These are phyloP conservation scores for Beverwykella pulmonaria DNA, from an alignment of 495 filamentous ascomycete genomes.

Conservation along the genomic window DNA sequence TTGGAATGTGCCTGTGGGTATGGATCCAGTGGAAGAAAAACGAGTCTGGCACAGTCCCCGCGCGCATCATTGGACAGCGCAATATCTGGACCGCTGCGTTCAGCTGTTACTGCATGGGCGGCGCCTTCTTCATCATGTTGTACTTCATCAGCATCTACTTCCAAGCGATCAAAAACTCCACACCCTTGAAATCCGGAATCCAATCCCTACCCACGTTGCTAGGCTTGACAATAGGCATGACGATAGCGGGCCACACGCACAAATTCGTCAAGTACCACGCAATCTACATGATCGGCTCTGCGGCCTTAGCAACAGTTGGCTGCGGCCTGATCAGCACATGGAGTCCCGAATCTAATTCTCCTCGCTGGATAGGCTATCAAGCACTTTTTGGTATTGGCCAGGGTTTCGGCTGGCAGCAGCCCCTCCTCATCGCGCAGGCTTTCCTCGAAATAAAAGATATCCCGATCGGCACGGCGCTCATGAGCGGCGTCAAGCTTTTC, in stretches of 20 bases:
- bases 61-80: constrained; percentile 28
- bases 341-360: constrained; percentile 25
- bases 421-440: constrained; percentile 34
- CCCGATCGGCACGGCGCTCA: constrained; percentile 34
- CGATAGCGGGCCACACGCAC: constrained; percentile 64
- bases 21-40: constrained; percentile 24
- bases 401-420: constrained; percentile 32
- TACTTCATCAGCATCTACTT: constrained; percentile 46
- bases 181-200: constrained; percentile 38
- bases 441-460: constrained; percentile 33
- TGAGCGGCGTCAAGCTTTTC: constrained; percentile 40
- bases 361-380: constrained; percentile 41
- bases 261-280: constrained; percentile 73
- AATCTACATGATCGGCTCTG: constrained; percentile 52
- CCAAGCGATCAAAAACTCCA: constrained; percentile 32
- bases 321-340: constrained; percentile 37
- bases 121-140: constrained; percentile 33
- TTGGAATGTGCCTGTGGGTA: constrained; percentile 30
- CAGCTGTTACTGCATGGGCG: constrained; percentile 24
- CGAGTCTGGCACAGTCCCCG: constrained; percentile 29
- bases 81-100: constrained; percentile 45
- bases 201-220: constrained; percentile 34
- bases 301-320: constrained; percentile 30
- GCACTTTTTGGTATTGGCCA: constrained; percentile 36
- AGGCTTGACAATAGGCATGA: constrained; percentile 59